Conservation (phyloP, 139 green algal genomes). For the Gonium pectorale region DNA sequence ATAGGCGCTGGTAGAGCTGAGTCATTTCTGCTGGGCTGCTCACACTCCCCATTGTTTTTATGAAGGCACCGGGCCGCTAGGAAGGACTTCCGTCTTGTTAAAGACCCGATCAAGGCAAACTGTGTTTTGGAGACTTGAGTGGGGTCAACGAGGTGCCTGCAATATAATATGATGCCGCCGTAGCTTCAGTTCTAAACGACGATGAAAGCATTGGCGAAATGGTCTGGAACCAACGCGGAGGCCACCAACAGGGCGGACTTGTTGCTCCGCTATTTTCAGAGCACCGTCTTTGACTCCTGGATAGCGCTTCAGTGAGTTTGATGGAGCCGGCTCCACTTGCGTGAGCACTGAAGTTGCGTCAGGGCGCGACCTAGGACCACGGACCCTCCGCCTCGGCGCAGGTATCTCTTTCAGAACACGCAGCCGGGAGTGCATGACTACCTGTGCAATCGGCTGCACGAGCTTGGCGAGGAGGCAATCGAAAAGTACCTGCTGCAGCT, state of each 20-base stretch:
- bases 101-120: too few species aligned
- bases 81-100: too few species aligned
- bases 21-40: too few species aligned
- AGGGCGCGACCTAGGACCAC: too few species aligned
- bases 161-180: too few species aligned
- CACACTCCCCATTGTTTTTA: too few species aligned
- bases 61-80: too few species aligned
- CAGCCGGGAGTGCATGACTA: constrained; percentile 88
- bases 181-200: neutral
- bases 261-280: constrained; percentile 90
- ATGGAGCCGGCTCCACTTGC: neutral
- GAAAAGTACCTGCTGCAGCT: constrained; percentile 91
- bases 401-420: constrained; percentile 86
- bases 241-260: constrained; percentile 54
- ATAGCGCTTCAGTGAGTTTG: constrained; percentile 82
- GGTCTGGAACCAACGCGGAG: neutral
- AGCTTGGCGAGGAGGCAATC: constrained; percentile 79
- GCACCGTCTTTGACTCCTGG: constrained; percentile 89
- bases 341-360: neutral
- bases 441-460: constrained; percentile 90
- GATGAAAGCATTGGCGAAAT: neutral
- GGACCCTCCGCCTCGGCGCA: constrained; percentile 42
- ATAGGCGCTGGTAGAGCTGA: too few species aligned
- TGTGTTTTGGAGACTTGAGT: too few species aligned
- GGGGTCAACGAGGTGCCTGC: too few species aligned